Evolutionary conservation across 208 protist species (phyloP), one percentile per base, ranked within the genome.

Genomic region (Acanthamoeba healyi): DNA sequence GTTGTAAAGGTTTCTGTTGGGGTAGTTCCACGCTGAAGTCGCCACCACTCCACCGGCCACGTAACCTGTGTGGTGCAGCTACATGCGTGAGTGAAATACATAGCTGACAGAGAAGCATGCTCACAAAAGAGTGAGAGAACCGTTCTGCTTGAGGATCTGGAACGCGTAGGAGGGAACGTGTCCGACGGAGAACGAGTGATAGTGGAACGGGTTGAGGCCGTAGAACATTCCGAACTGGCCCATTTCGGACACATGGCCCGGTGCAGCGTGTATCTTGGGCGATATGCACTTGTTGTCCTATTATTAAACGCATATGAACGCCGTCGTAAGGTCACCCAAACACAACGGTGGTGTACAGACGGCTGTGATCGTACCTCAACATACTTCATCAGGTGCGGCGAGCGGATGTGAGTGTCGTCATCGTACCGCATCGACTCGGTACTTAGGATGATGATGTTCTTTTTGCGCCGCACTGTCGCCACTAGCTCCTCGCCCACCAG

Each of bases 1-100:
- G 84, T 72, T 63, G 58, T 91, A 91, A 14, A 91, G 56, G 42
- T 91, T 91, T 36, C 58, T 91, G 56, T 91, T 91, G 84, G 84
- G 84, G 32, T 91, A 91, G 56, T 63, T 63, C 84, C 84, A 91
- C n/a, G 58, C 58, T 10, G 84, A 22, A 0, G 84, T 49, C n/a
- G 84, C 84, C 12, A 72, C 58, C 10, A 70, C 58, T 5, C 84
- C 84, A 19, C 58, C 84, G 9, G 34, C 34, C 22, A 91, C 56
- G 56, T 91, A 91, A n/a, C 84, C 77, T 86, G 70, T 61, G 56
- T 29, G 24, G 26, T 63, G 56, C 49, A 17, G 10, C 19, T 17
- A 54, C 46, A 2, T n/a, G n/a, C n/a, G n/a, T n/a, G n/a, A n/a
- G n/a, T n/a, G n/a, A n/a, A n/a, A n/a, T n/a, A n/a, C n/a, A n/a